Base-by-base conservation (phyloP, 495 filamentous ascomycete genomes). In the Talaromyces nanjingensis region DNA sequence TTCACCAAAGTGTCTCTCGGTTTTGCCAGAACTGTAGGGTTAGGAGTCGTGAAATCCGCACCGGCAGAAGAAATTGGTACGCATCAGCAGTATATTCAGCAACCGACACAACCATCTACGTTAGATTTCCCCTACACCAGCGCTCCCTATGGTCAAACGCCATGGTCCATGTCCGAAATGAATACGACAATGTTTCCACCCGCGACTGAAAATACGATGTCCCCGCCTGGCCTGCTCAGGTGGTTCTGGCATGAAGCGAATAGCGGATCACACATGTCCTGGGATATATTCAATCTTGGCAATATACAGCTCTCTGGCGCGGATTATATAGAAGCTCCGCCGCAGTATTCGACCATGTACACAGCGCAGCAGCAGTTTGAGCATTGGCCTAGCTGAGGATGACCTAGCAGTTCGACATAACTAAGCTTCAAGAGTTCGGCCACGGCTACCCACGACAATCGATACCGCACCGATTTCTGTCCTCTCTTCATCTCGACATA, bases 231-330 rank as follows among this genome's bases (percentile, higher is more conserved):
- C 3, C 56, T 59, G 1, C 56, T 59, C 37, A 29, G 56, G 27
- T 59, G 56, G 56, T 59, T 59, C 56, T 59, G 56, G 27, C 56
- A 22, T 9, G 56, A 37, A 37, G 56, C 56, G 7, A 59, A 37
- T 12, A 59, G 29, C n/a, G 56, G 56, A 9, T 33, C 31, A 59
- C 56, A 59, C 56, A 59, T 59, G 56, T 20, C 56, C 29, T 59
- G 56, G 56, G 56, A 59, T 25, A 59, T 59, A 25, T 59, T 59
- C 18, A 37, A 59, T 5, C 56, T 59, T 16, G 56, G 56, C 27
- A 59, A 59, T 16, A 59, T 59, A 4, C 56, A 59, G 18, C 56
- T 59, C 7, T 34, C 27, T 37, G 56, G 56, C 4, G 16, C 27
- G 20, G 56, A 59, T 2, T 59, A 59, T 14, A 59, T 59, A 5